Evolutionary conservation across 768 basidiomycete species (phyloP).

Genomic region (Rhodocollybia butyracea): DNA sequence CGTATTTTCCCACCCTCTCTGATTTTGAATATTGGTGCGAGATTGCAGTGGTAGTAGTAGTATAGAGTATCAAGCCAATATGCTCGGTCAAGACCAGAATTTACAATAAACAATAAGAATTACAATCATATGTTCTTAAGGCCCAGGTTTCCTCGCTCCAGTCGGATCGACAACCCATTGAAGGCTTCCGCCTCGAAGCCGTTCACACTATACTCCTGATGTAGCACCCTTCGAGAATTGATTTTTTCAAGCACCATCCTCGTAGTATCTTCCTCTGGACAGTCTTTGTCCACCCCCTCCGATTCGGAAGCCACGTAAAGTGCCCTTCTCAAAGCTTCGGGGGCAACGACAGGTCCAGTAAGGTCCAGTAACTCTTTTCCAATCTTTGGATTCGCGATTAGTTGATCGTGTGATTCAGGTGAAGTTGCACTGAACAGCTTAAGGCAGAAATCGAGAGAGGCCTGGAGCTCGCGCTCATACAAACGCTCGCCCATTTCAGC

Average conservation of each 20-base stretch:
- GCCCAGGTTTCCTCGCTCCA: slow-evolving; percentile 58
- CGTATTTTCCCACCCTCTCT: too few species aligned
- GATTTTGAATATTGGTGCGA: too few species aligned
- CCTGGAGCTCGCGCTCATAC: slow-evolving; percentile 71
- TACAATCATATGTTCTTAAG: slow-evolving; percentile 21
- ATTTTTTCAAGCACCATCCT: slow-evolving; percentile 61
- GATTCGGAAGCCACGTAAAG: slow-evolving; percentile 21
- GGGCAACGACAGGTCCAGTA: slow-evolving; percentile 43
- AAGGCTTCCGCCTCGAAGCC: slow-evolving; percentile 66
- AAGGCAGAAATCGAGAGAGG: slow-evolving; percentile 77
- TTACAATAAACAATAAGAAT: not conserved
- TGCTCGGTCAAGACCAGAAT: too few species aligned
- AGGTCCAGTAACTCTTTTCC: slow-evolving; percentile 51
- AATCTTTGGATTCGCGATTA: slow-evolving; percentile 24
- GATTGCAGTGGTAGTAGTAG: too few species aligned
- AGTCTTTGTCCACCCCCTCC: not conserved
- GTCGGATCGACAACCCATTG: slow-evolving; percentile 52
- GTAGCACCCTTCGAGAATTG: slow-evolving; percentile 67
- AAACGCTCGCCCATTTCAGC: slow-evolving; percentile 71
- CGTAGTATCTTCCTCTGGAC: not conserved
- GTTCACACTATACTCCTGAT: slow-evolving; percentile 63
- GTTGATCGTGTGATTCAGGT: slow-evolving; percentile 52
- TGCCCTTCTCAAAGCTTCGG: slow-evolving; percentile 33
- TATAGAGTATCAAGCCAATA: too few species aligned
- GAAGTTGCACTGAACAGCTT: slow-evolving; percentile 68